Percentiles rank a stretch among this genome's conserved stretches.
These are phyloP conservation scores for Lactarius psammicola DNA, from an alignment of 768 basidiomycete genomes.

Conservation along the genomic window DNA sequence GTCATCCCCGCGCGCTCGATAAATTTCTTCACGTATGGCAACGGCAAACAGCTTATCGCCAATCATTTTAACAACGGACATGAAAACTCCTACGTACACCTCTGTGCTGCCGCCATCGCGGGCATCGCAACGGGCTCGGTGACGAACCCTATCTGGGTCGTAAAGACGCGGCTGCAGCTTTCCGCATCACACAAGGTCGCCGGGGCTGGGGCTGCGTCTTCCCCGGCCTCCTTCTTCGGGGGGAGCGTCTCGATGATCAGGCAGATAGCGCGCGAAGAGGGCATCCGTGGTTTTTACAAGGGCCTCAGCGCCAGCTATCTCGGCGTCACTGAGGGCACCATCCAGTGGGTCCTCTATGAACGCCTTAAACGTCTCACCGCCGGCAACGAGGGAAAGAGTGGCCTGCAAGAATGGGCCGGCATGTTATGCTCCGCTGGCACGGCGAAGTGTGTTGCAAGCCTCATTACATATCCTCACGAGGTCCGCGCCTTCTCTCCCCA, in stretches of 20 bases:
- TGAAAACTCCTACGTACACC: conserved; percentile 85
- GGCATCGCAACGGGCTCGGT: conserved; percentile 85
- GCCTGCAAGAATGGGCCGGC: conserved; percentile 65
- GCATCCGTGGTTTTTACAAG: conserved; percentile 87
- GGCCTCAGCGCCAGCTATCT: conserved; percentile 93
- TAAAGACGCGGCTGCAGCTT: conserved; percentile 94
- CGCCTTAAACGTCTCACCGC: conserved; percentile 72
- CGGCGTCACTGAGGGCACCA: conserved; percentile 93
- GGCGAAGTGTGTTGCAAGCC: conserved; percentile 89
- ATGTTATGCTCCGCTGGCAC: conserved; percentile 90
- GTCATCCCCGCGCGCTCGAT: conserved; percentile 95
- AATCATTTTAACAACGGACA: conserved; percentile 71
- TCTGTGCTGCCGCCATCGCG: conserved; percentile 80
- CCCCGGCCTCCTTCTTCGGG: conserved; percentile 40
- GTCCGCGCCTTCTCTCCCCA: conserved; percentile 43
- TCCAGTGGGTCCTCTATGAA: conserved; percentile 98
- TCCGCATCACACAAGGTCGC: conserved; percentile 33
- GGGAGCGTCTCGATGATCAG: conserved; percentile 62
- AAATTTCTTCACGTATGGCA: conserved; percentile 97
- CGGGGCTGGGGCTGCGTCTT: not conserved
- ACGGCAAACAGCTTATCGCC: conserved; percentile 91
- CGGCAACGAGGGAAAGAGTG: conserved; percentile 53
- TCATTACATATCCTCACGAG: conserved; percentile 99
- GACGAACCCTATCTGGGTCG: conserved; percentile 99
- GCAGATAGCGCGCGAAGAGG: conserved; percentile 77